These are phyloP conservation scores for Isatis lusitanica DNA, from an alignment of 441 rosid species.

Conservation along the genomic window DNA sequence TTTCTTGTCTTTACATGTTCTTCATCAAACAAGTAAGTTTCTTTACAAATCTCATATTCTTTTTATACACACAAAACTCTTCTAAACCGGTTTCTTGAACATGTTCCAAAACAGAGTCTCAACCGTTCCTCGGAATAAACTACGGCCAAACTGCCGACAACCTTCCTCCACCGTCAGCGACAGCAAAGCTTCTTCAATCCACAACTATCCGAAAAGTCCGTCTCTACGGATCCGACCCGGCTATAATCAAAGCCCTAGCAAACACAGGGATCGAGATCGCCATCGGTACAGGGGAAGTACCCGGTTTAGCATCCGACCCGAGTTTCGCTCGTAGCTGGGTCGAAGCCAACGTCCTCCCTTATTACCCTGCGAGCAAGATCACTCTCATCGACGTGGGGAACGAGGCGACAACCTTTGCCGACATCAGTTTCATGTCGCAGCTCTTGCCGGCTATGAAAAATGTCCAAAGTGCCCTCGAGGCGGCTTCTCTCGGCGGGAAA, in stretches of 20 bases:
- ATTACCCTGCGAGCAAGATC: slow-evolving; percentile 79
- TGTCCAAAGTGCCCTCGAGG: slow-evolving; percentile 64
- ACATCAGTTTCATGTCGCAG: slow-evolving; percentile 51
- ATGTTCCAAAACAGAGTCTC: slow-evolving; percentile 45
- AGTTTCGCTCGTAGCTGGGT: slow-evolving; percentile 68
- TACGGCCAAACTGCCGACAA: slow-evolving; percentile 82
- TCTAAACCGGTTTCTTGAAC: not conserved
- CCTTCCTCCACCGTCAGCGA: slow-evolving; percentile 70
- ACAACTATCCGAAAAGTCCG: slow-evolving; percentile 75
- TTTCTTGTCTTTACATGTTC: slow-evolving; percentile 20
- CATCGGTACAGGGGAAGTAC: slow-evolving; percentile 68
- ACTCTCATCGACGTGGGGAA: slow-evolving; percentile 76
- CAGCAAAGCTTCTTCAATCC: slow-evolving; percentile 77
- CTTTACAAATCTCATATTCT: not conserved
- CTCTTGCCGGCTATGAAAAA: slow-evolving; percentile 81
- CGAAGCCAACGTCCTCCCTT: slow-evolving; percentile 60
- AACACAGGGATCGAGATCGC: slow-evolving; percentile 76
- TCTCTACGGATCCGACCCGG: slow-evolving; percentile 74
- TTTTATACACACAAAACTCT: not conserved
- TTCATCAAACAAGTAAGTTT: slow-evolving; percentile 32
- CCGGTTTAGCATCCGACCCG: slow-evolving; percentile 68
- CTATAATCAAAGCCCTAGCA: slow-evolving; percentile 69
- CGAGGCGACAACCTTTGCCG: slow-evolving; percentile 61
- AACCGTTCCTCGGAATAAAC: slow-evolving; percentile 79
- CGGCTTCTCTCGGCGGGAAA: slow-evolving; percentile 55